phyloP scores from a whole-genome alignment of 176 grass and related monocot species.

The Olyra latifolia region DNA sequence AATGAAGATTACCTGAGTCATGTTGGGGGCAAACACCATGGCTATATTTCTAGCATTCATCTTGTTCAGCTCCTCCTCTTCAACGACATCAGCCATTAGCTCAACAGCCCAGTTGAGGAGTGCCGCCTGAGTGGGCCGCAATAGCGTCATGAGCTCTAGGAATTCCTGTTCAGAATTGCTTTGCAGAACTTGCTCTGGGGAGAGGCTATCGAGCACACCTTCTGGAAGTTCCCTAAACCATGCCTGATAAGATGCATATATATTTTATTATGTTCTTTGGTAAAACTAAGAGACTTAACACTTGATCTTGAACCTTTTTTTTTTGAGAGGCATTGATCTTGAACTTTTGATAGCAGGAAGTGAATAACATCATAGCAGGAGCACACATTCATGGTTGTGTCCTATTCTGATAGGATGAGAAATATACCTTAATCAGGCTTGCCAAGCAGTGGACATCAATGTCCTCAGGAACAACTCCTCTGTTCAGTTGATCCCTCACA shows the following conservation, averaged over 20 bases:
- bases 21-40: conserved; percentile 95
- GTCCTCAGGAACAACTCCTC: conserved; percentile 71
- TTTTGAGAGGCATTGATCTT: not conserved
- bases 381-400: not conserved
- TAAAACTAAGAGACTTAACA: not conserved
- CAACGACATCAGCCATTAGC: conserved; percentile 85
- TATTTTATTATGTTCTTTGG: conserved; percentile 1
- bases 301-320: not conserved
- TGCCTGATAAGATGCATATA: conserved; percentile 38
- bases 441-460: conserved; percentile 94
- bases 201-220: conserved; percentile 81
- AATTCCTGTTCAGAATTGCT: conserved; percentile 88
- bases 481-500: conserved; percentile 80
- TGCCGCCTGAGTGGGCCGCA: conserved; percentile 64
- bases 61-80: conserved; percentile 90
- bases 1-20: conserved; percentile 74
- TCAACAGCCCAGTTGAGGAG: conserved; percentile 88
- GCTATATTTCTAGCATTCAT: conserved; percentile 97
- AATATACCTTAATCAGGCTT: conserved; percentile 81
- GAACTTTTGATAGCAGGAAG: not conserved
- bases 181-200: conserved; percentile 76
- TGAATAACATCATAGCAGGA: not conserved
- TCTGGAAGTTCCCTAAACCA: conserved; percentile 98
- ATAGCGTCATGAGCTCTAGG: conserved; percentile 57
- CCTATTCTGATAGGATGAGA: not conserved